Evolutionary conservation across 2,329 filamentous ascomycete species (phyloP).

Genomic region (Pseudogymnoascus sp.): DNA sequence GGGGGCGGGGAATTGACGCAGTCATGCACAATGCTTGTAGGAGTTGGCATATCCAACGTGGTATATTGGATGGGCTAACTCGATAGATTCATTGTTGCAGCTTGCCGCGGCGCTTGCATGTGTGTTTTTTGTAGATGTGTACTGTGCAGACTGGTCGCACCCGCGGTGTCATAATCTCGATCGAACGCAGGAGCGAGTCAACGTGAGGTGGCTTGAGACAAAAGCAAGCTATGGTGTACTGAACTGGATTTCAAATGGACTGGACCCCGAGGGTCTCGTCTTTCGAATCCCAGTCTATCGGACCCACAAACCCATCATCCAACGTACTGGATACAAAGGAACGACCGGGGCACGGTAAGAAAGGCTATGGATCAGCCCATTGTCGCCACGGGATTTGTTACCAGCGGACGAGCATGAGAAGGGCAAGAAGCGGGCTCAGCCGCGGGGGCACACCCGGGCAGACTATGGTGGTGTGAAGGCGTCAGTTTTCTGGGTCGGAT

Average conservation of each 20-base stretch:
- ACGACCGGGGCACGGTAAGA: background rate
- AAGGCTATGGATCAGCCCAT: background rate
- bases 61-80: constrained; percentile 6
- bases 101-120: constrained; percentile 7
- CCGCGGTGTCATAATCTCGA: background rate
- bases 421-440: background rate
- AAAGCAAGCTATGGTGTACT: background rate
- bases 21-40: constrained; percentile 4
- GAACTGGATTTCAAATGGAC: background rate
- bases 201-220: background rate
- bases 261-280: background rate
- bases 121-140: background rate
- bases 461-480: constrained; percentile 1
- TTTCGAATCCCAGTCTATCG: background rate
- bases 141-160: background rate
- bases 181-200: background rate
- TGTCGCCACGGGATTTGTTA: background rate
- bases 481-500: background rate
- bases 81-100: background rate
- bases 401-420: background rate
- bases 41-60: constrained; percentile 8
- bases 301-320: constrained; percentile 4
- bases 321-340: constrained; percentile 7
- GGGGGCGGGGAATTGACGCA: background rate
- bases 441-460: background rate